Evolutionary conservation across 2,329 filamentous ascomycete genomes (phyloP).

Genomic region (Dactylellina parvicollis): DNA sequence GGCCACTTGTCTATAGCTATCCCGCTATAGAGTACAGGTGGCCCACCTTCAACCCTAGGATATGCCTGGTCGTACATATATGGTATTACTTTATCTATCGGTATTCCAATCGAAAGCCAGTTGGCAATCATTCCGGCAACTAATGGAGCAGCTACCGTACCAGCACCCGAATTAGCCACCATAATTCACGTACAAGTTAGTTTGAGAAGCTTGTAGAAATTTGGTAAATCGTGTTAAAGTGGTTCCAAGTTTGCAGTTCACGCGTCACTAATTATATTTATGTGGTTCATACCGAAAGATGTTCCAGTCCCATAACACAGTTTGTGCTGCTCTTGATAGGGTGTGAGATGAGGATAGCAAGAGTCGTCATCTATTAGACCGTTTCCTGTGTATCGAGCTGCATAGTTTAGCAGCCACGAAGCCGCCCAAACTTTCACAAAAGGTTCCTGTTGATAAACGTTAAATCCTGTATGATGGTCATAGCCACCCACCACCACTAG

Average conservation of each 20-base stretch:
- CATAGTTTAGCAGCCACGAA: too few relatives aligned
- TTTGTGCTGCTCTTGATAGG: background rate
- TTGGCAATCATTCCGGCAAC: background rate
- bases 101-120: background rate
- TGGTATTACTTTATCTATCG: background rate
- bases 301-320: background rate
- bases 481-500: background rate
- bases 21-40: background rate
- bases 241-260: too few relatives aligned
- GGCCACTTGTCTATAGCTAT: background rate
- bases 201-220: background rate
- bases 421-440: slow-evolving; percentile 4
- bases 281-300: background rate
- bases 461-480: background rate
- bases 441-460: background rate
- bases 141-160: background rate
- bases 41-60: background rate
- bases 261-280: background rate
- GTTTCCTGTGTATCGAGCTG: background rate
- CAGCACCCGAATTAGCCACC: background rate
- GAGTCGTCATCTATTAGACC: background rate
- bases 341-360: too few relatives aligned
- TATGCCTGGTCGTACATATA: background rate
- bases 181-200: background rate
- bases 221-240: too few relatives aligned